A percentile compares a stretch with the other conserved stretches of the same genome.
These are phyloP conservation scores for Penicillium polonicum DNA, from an alignment of 2,329 filamentous ascomycete genomes.

Conservation along the genomic window DNA sequence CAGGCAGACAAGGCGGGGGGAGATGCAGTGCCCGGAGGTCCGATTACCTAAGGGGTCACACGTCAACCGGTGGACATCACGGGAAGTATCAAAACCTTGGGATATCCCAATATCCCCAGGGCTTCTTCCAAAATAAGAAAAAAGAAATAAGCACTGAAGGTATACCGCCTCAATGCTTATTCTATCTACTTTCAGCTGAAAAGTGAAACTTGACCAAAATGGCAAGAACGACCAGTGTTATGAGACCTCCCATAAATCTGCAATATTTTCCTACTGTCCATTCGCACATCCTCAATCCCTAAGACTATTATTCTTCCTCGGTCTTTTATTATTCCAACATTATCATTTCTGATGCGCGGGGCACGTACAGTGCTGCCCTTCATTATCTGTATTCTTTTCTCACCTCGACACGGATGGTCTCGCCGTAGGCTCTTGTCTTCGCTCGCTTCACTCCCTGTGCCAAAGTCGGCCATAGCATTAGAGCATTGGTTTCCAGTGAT, in stretches of 20 bases:
- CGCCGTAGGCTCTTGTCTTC: not conserved
- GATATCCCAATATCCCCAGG: not conserved
- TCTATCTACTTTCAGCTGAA: not conserved
- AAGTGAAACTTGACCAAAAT: not conserved
- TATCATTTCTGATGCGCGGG: not conserved
- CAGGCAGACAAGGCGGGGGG: slow-evolving; percentile 30
- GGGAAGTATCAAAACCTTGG: not conserved
- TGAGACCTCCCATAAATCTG: not conserved
- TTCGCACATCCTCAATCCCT: slow-evolving; percentile 5
- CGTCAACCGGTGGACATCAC: slow-evolving; percentile 8
- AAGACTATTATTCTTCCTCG: not conserved
- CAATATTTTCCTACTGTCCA: not conserved
- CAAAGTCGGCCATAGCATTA: not conserved
- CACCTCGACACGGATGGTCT: not conserved
- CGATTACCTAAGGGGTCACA: slow-evolving; percentile 20
- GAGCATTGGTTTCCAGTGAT: slow-evolving; percentile 3
- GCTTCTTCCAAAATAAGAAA: not conserved
- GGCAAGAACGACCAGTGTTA: slow-evolving; percentile 2
- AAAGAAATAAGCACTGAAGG: not conserved
- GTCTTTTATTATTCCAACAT: slow-evolving; percentile 2
- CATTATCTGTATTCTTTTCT: not conserved
- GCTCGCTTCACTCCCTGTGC: slow-evolving; percentile 3
- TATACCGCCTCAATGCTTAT: not conserved
- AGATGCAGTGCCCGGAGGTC: slow-evolving; percentile 12
- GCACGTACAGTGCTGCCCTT: not conserved